phyloP scores from a whole-genome alignment of 176 grass and related monocot species.

The Phragmites australis region DNA sequence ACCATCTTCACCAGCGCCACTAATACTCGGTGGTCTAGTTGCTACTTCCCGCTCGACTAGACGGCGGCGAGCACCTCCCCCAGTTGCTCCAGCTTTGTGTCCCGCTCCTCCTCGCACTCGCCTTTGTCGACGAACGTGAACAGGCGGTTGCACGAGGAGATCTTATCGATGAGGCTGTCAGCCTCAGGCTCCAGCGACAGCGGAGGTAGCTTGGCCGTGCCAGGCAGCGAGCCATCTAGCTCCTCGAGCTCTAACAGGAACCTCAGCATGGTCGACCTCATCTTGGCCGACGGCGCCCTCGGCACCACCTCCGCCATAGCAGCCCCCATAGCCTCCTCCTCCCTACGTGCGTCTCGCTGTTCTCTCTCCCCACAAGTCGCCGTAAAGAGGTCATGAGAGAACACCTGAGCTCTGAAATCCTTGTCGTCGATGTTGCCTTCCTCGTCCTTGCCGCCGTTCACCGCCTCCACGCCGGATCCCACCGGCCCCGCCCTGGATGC shows the following conservation, averaged over 20 bases:
- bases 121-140: slow-evolving; percentile 53
- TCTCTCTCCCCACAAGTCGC: background rate
- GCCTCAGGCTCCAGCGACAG: slow-evolving; percentile 46
- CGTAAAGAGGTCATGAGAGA: slow-evolving; percentile 11
- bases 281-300: slow-evolving; percentile 24
- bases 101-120: slow-evolving; percentile 38
- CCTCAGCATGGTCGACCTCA: slow-evolving; percentile 64
- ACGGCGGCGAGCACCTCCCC: slow-evolving; percentile 49
- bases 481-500: no score
- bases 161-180: slow-evolving; percentile 54
- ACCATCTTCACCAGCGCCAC: slow-evolving; percentile 60
- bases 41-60: background rate
- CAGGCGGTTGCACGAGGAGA: slow-evolving; percentile 43
- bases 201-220: slow-evolving; percentile 44
- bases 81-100: slow-evolving; percentile 53
- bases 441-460: no score
- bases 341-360: background rate
- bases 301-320: slow-evolving; percentile 24
- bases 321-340: slow-evolving; percentile 54
- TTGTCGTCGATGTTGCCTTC: no score
- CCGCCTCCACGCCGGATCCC: no score
- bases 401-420: background rate
- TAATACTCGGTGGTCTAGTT: slow-evolving; percentile 50
- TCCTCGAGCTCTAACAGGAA: slow-evolving; percentile 66
- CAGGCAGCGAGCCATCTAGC: background rate